Evolutionary conservation across 2,329 filamentous ascomycete species (phyloP), one percentile per base, ranked within the genome.

Genomic region (Pyrenophora seminiperda): DNA sequence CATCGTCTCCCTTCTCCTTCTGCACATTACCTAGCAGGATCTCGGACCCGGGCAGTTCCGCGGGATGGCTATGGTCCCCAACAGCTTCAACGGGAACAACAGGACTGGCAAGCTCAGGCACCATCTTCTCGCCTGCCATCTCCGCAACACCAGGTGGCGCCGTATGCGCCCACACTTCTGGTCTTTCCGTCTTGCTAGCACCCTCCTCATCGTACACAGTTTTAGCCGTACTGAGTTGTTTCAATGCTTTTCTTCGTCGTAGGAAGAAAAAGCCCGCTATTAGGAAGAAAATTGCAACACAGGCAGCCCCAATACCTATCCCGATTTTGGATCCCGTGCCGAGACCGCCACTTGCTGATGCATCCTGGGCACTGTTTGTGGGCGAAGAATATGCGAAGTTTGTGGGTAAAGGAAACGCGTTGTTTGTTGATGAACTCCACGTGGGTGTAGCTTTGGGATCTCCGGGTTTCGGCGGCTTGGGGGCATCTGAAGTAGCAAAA

Each of bases 231-330:
- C 24, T 27, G 3, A 27, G 13, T 9, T 4, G 24, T 10, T 11
- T 27, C 24, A 4, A 11, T 3, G 24, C 7, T 27, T 11, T 27
- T 10, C 53, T 53, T 18, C 53, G 52, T 11, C 59, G 54, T 13
- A 53, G 10, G 27, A 47, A 51, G 22, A 58, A 44, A 54, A 59
- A 63, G 14, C 32, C 41, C 24, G 41, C 53, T 3, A 58, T 38
- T 11, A 50, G 38, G 29, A 56, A 37, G 20, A 60, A 19, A 27
- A 61, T 53, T 4, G 58, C 36, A 6, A 42, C 36, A 2, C 57
- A 9, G 3, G 58, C 56, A n/a, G 57, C 53, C 31, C 52, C 61
- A 17, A 62, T 30, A 18, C 61, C 61, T 13, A 63, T 56, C 7
- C 61, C 58, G 11, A 52, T 53, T 18, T 53, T 49, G n/a, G 54